Base-by-base conservation (phyloP, 371 early-diverging fungal species). In the Mortierella sp. region DNA sequence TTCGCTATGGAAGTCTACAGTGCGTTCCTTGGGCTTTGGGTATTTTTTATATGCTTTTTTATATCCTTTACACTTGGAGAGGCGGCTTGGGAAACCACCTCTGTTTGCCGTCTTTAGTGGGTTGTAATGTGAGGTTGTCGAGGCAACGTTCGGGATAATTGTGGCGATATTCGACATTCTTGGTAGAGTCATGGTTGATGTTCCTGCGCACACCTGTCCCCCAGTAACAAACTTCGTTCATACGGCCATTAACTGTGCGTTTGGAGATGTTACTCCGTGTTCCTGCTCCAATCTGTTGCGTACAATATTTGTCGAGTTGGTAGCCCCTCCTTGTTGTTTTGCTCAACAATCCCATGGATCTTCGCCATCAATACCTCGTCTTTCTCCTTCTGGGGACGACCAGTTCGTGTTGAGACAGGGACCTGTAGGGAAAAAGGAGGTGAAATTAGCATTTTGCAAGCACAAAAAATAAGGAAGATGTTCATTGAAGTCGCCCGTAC, bases 121-220 rank as follows among this genome's bases (percentile, higher is more conserved):
- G 2, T 46, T 71, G 27, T 71, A 24, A 4, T 43, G 48, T 48
- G 71, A 71, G 71, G 46, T 71, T 71, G 14, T 8, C 48, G 48
- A 71, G 48, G 48, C 48, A 48, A n/a, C 48, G 71, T n/a, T 71
- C 48, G 27, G 46, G 71, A 11, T 71, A 71, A 48, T 29, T 29
- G 11, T 46, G 14, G n/a, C 71, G 71, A 71, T 71, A 71, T 24
- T 8, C 71, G 48, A 71, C 48, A n/a, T 71, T 48, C 48, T 71
- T 24, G 21, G 10, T 4, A 7, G 71, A 21, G 12, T 46, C 14
- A 46, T 71, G 71, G 3, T 46, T 14, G 21, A 71, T 43, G 48
- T 71, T 43, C 46, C 48, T 24, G 6, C 71, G 41, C 46, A 46
- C 71, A 71, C 71, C 71, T 44, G 43, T 46, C 14, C 48, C 71